Percentiles rank a stretch among this genome's conserved stretches.
Evolutionary conservation across 768 basidiomycete species (phyloP).

Genomic region (Agrocybe chaxingu): DNA sequence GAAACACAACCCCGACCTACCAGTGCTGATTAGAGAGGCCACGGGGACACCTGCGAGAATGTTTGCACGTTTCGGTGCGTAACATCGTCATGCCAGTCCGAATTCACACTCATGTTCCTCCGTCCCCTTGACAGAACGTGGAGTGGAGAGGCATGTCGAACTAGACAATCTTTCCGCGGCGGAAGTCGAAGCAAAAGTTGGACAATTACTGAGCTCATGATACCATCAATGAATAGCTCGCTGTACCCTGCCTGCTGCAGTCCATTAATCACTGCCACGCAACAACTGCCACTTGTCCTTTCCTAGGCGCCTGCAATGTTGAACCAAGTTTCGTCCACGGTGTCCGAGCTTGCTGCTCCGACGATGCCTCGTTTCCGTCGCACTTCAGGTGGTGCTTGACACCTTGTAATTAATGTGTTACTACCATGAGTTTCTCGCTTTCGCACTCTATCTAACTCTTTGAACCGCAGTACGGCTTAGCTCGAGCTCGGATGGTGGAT

Average conservation of each 20-base stretch:
- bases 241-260: background rate
- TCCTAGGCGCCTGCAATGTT: too few relatives aligned
- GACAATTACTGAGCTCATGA: slow-evolving; percentile 54
- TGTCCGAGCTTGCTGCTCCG: background rate
- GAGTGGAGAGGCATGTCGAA: slow-evolving; percentile 78
- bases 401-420: background rate
- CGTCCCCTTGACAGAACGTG: slow-evolving; percentile 51
- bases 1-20: slow-evolving; percentile 83
- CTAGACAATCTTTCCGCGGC: slow-evolving; percentile 70
- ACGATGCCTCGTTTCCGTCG: too few relatives aligned
- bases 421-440: background rate
- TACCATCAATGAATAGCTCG: slow-evolving; percentile 5
- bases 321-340: background rate
- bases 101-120: slow-evolving; percentile 7
- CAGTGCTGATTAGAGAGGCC: slow-evolving; percentile 79
- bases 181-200: slow-evolving; percentile 71
- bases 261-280: background rate
- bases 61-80: slow-evolving; percentile 84
- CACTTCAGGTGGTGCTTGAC: too few relatives aligned
- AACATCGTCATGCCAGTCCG: slow-evolving; percentile 2
- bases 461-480: too few relatives aligned
- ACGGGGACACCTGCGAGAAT: slow-evolving; percentile 74
- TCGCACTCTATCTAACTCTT: background rate
- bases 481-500: too few relatives aligned
- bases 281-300: too few relatives aligned